Conservation (phyloP, 1,284 basidiomycete genomes). For the Coniferiporia weirii region DNA sequence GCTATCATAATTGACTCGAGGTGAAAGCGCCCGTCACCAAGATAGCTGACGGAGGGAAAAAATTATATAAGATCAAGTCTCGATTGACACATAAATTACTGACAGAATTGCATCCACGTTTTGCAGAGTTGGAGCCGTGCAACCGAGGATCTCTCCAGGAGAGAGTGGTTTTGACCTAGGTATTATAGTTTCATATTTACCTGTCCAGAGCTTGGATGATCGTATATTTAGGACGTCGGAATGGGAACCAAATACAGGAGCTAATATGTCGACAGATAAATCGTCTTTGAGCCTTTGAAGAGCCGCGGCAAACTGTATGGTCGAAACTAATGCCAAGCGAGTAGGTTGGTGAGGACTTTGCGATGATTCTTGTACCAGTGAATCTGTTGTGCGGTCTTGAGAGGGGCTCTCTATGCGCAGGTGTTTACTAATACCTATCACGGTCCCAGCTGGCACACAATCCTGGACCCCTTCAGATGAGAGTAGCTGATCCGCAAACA, state of each 20-base stretch:
- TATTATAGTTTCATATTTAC: constrained; percentile 74
- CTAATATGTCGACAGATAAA: constrained; percentile 41
- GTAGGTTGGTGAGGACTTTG: constrained; percentile 43
- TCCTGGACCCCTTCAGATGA: constrained; percentile 45
- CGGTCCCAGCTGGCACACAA: constrained; percentile 47
- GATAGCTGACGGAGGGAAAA: constrained; percentile 57
- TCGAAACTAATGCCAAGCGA: constrained; percentile 84
- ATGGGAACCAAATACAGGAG: constrained; percentile 11
- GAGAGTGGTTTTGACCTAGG: constrained; percentile 92
- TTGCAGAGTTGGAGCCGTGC: constrained; percentile 83
- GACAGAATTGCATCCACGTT: constrained; percentile 87
- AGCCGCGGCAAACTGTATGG: constrained; percentile 92
- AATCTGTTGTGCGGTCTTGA: constrained; percentile 15
- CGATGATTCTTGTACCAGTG: constrained; percentile 9
- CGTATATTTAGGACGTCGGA: neutral
- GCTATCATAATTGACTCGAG: constrained; percentile 99
- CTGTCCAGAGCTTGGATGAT: constrained; percentile 42
- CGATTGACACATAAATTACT: constrained; percentile 26
- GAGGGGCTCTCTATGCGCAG: constrained; percentile 48
- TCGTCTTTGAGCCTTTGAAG: constrained; percentile 83
- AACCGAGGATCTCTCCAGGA: constrained; percentile 95
- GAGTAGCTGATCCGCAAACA: constrained; percentile 57
- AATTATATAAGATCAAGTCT: constrained; percentile 4
- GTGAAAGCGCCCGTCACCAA: constrained; percentile 98
- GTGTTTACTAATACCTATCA: constrained; percentile 45